phyloP scores from a whole-genome alignment of 371 early-diverging fungal genomes.

The Sporodiniella umbellata region DNA sequence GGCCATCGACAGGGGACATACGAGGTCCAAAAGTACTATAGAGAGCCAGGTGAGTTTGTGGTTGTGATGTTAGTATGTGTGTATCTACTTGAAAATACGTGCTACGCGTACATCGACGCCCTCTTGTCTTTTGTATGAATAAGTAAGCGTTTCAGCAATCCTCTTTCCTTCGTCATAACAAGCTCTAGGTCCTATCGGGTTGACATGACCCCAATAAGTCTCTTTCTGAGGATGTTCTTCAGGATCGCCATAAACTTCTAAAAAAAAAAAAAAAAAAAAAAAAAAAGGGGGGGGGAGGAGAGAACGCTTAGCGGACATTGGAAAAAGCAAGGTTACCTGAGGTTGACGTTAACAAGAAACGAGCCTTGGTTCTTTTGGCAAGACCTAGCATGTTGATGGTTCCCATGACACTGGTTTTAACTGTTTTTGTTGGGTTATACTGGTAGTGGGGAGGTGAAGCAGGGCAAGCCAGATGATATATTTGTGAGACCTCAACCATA shows the following conservation, averaged over 20 bases:
- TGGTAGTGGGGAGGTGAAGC: slow-evolving; percentile 92
- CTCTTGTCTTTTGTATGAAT: slow-evolving; percentile 77
- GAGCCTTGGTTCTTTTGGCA: slow-evolving; percentile 79
- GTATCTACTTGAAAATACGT: slow-evolving; percentile 73
- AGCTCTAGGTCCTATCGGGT: slow-evolving; percentile 82
- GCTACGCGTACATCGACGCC: slow-evolving; percentile 83
- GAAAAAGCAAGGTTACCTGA: no score
- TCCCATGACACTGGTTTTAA: slow-evolving; percentile 86
- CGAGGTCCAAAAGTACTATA: slow-evolving; percentile 62
- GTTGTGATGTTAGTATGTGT: neutral
- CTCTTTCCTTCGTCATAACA: slow-evolving; percentile 93
- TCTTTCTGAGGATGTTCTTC: slow-evolving; percentile 87
- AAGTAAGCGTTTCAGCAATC: slow-evolving; percentile 84
- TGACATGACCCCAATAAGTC: slow-evolving; percentile 86
- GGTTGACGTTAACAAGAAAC: slow-evolving; percentile 79
- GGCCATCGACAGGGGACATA: slow-evolving; percentile 86
- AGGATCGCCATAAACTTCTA: slow-evolving; percentile 91
- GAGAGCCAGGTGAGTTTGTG: no score
- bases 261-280: neutral
- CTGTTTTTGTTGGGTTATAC: slow-evolving; percentile 85
- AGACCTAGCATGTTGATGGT: slow-evolving; percentile 91
- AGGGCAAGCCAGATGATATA: slow-evolving; percentile 86
- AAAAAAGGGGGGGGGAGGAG: no score
- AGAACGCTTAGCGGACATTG: no score
- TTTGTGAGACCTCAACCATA: slow-evolving; percentile 83